Evolutionary conservation across 1,284 basidiomycete species (phyloP).

Genomic region (Trichosporon sp.): DNA sequence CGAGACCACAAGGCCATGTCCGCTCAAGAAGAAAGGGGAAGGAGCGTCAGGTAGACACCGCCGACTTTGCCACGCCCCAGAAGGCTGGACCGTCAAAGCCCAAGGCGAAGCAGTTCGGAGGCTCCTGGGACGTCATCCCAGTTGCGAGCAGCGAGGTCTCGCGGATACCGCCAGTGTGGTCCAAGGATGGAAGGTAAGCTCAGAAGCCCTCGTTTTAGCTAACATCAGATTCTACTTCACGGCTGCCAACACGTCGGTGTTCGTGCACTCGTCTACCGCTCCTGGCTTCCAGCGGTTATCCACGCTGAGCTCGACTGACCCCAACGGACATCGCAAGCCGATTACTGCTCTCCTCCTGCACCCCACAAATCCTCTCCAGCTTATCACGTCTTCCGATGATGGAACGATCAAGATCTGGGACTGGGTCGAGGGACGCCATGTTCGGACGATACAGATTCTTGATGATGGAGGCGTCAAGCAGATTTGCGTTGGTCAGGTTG

Average conservation of each 20-base stretch:
- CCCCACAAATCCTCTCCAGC: constrained; percentile 84
- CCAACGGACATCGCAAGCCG: constrained; percentile 60
- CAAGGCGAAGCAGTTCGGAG: constrained; percentile 23
- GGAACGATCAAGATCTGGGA: constrained; percentile 90
- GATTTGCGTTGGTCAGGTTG: constrained; percentile 43
- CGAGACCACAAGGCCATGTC: constrained; percentile 17
- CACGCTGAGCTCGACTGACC: constrained; percentile 64
- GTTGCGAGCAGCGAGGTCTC: constrained; percentile 71
- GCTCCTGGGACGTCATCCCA: constrained; percentile 47
- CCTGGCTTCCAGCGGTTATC: constrained; percentile 72
- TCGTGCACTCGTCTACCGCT: constrained; percentile 75
- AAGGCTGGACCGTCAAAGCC: constrained; percentile 28
- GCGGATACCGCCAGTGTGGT: constrained; percentile 72
- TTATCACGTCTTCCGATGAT: constrained; percentile 82
- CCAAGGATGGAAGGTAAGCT: constrained; percentile 79
- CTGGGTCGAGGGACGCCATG: constrained; percentile 79
- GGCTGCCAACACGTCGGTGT: constrained; percentile 72
- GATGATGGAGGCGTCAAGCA: constrained; percentile 67
- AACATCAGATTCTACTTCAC: constrained; percentile 79
- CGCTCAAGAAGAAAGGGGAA: constrained; percentile 35
- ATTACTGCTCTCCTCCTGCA: constrained; percentile 78
- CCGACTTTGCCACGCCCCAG: neutral
- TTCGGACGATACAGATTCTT: constrained; percentile 69
- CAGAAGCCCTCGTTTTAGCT: neutral
- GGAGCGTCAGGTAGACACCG: constrained; percentile 30